These are phyloP conservation scores for Plantago lanceolata DNA, from an alignment of 305 asterid genomes.

Conservation along the genomic window DNA sequence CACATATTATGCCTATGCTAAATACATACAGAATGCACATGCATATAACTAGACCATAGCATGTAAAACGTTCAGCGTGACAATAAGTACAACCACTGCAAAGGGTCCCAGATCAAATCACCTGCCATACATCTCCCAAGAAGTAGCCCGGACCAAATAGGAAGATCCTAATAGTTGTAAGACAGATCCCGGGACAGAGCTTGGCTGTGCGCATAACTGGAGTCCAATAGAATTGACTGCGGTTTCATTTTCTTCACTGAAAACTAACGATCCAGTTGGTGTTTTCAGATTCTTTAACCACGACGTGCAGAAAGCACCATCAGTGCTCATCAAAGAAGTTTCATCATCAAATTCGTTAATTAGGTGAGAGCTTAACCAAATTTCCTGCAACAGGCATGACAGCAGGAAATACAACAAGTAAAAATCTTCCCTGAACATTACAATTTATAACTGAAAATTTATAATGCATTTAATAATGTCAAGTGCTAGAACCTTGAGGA, in stretches of 20 bases:
- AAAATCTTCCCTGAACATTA: constrained; percentile 10
- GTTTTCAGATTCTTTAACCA: constrained; percentile 74
- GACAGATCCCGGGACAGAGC: constrained; percentile 77
- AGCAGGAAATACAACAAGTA: constrained; percentile 18
- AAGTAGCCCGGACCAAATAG: constrained; percentile 77
- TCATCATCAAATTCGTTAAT: constrained; percentile 73
- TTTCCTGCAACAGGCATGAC: constrained; percentile 50
- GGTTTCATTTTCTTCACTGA: constrained; percentile 52
- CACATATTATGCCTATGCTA: background rate
- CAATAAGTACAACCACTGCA: constrained; percentile 1
- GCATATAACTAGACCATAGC: background rate
- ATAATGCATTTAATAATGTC: constrained; percentile 20
- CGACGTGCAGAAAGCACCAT: constrained; percentile 72
- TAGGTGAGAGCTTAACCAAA: constrained; percentile 70
- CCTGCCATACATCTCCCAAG: constrained; percentile 99
- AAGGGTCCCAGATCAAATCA: constrained; percentile 26
- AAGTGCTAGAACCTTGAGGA: constrained; percentile 65
- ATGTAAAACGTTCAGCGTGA: background rate
- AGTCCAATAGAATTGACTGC: constrained; percentile 30
- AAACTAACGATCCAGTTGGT: constrained; percentile 54
- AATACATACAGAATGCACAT: background rate
- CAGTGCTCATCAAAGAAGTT: constrained; percentile 55
- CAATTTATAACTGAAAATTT: constrained; percentile 14
- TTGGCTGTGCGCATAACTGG: constrained; percentile 73
- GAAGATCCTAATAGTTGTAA: constrained; percentile 81